Evolutionary conservation across 2,329 filamentous ascomycete genomes (phyloP).

Genomic region (Thielaviopsis musarum): DNA sequence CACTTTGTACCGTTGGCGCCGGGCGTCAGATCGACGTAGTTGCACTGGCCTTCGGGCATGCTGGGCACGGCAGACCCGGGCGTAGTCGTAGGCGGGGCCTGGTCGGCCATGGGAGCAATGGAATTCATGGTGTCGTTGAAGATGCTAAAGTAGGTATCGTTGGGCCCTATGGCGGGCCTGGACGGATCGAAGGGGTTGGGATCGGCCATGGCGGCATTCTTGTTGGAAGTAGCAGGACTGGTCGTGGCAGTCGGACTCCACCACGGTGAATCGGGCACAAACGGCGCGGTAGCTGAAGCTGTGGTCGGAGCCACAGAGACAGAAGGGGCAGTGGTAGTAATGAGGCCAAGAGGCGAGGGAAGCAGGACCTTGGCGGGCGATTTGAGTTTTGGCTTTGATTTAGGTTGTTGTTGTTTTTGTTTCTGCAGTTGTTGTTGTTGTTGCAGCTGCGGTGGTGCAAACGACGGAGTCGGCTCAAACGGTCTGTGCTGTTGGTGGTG

Average conservation of each 20-base stretch:
- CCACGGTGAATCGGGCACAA: conserved; percentile 3
- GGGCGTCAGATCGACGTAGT: conserved; percentile 37
- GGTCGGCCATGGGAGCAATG: background rate
- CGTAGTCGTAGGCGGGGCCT: conserved; percentile 17
- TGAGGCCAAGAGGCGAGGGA: background rate
- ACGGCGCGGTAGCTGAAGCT: conserved; percentile 6
- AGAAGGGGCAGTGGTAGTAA: background rate
- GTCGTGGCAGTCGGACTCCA: conserved; percentile 2
- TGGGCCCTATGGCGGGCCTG: background rate
- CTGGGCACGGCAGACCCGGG: conserved; percentile 16
- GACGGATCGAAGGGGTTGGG: background rate
- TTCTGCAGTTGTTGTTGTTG: background rate
- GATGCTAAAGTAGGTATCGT: conserved; percentile 4
- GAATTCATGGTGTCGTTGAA: conserved; percentile 3
- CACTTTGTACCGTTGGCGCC: conserved; percentile 36
- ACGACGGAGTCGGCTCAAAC: background rate
- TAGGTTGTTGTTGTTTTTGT: background rate
- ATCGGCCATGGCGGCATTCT: conserved; percentile 2
- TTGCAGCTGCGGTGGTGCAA: background rate
- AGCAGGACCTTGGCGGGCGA: background rate
- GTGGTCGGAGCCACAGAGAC: background rate
- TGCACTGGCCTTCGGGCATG: conserved; percentile 38
- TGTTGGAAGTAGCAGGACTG: background rate
- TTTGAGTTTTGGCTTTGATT: background rate
- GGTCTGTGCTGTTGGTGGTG: background rate